A percentile compares a stretch with the other conserved stretches of the same genome.
These are phyloP conservation scores for Fusarium sp. DNA, from an alignment of 2,329 filamentous ascomycete species.

Conservation along the genomic window DNA sequence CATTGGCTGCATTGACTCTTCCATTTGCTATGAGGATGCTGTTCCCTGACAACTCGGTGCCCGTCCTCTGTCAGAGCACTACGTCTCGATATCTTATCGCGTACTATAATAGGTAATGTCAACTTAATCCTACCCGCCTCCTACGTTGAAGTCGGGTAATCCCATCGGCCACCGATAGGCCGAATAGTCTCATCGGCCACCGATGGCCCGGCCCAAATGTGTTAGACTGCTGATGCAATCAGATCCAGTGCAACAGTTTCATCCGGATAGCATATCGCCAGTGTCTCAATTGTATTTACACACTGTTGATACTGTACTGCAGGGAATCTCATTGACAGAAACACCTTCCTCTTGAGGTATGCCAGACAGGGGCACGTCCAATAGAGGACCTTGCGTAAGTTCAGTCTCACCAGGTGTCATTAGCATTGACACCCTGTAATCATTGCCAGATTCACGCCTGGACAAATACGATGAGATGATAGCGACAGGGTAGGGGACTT, in stretches of 20 bases:
- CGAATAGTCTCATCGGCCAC: neutral
- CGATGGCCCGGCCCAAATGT: neutral
- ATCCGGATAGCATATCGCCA: neutral
- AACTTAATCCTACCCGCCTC: neutral
- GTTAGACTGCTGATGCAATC: neutral
- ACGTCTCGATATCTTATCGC: neutral
- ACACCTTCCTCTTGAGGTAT: conserved; percentile 1
- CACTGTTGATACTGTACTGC: neutral
- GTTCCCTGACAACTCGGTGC: neutral
- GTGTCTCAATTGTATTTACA: neutral
- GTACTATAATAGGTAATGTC: neutral
- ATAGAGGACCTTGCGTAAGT: neutral
- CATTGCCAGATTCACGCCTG: neutral
- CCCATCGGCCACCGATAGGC: neutral
- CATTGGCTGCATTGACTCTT: neutral
- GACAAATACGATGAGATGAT: neutral
- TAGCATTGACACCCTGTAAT: conserved; percentile 1
- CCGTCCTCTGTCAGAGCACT: neutral
- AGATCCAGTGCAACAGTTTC: neutral
- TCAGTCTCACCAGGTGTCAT: neutral
- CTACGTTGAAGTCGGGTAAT: neutral
- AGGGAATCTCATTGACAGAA: neutral
- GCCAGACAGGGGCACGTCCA: neutral
- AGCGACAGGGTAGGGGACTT: neutral
- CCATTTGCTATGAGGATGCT: neutral